Evolutionary conservation across 306 rosid genomes (phyloP), one percentile per base, ranked within the genome.

Genomic region (Macrotyloma uniflorum): DNA sequence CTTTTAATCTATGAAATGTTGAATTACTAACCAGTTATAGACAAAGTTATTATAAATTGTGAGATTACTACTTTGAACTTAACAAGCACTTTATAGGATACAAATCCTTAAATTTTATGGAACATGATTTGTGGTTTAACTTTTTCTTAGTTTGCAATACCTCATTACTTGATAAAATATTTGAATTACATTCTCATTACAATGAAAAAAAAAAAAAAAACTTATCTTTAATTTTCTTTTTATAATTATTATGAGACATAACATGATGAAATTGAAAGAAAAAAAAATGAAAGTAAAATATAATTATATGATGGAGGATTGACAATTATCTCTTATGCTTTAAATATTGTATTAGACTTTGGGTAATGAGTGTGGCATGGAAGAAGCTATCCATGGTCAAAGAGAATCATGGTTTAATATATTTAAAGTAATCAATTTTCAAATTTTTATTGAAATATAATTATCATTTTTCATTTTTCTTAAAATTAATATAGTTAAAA

Each of bases 301-400:
- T 89, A 84, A 92, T 97, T 97, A 86, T 94, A 90, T 80, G 96
- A 92, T 30, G 98, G 98, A 46, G 98, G 97, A 57, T 94, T 94
- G 81, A 97, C 93, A 83, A 94, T 92, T 84, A 94, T 90, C 1
- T 97, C 97, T 20, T 92, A 91, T 19, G 88, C 97, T 58, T 63
- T 75, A 83, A 94, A 94, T 18, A 80, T 83, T 83, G 85, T 45
- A 6, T 82, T 77, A 64, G 93, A 80, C 22, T 86, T 90, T 13
- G 91, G 97, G 80, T 94, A 95, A 38, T 68, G 79, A 18, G 85
- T 84, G 80, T 50, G 23, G 93, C 98, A 94, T 35, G 98, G 97
- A 80, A 93, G 92, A 82, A 89, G 90, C 82, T n/a, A n/a, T n/a
- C n/a, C n/a, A n/a, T n/a, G n/a, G n/a, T n/a, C n/a, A n/a, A n/a